phyloP scores from a whole-genome alignment of 805 yeast species.

The Lipomyces sp. region DNA sequence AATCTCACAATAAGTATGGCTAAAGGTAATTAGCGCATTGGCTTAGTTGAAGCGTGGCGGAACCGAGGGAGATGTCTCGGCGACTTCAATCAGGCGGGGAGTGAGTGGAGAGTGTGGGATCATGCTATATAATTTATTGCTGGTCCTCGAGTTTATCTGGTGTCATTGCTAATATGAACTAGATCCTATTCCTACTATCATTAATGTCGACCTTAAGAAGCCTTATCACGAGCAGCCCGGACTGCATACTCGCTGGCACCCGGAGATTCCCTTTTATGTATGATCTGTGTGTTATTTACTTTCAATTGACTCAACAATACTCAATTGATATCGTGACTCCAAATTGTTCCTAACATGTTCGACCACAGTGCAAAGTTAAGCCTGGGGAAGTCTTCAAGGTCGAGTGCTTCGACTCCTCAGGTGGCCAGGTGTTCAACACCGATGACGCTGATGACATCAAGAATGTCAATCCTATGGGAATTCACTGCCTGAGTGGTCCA shows the following conservation, averaged over 20 bases:
- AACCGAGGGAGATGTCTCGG: background rate
- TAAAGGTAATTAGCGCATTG: background rate
- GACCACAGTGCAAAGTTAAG: constrained; percentile 41
- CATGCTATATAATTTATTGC: background rate
- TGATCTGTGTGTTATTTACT: background rate
- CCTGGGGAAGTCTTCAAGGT: constrained; percentile 54
- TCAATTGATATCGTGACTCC: background rate
- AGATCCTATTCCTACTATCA: constrained; percentile 47
- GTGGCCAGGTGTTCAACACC: constrained; percentile 55
- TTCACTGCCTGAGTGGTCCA: constrained; percentile 58
- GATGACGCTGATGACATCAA: constrained; percentile 56
- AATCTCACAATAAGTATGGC: background rate
- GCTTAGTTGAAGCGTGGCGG: background rate
- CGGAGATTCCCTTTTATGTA: constrained; percentile 42
- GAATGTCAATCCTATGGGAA: constrained; percentile 52
- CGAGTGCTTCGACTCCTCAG: constrained; percentile 61
- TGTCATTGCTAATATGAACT: background rate
- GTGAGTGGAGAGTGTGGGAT: background rate
- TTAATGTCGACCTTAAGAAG: constrained; percentile 51
- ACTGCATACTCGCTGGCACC: constrained; percentile 60
- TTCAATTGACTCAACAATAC: background rate
- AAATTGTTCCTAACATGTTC: background rate
- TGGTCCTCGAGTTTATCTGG: background rate
- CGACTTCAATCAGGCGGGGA: background rate
- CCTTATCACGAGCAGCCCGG: constrained; percentile 57